These are phyloP conservation scores for Cetradonia linearis DNA, from an alignment of 495 filamentous ascomycete species.

Conservation along the genomic window DNA sequence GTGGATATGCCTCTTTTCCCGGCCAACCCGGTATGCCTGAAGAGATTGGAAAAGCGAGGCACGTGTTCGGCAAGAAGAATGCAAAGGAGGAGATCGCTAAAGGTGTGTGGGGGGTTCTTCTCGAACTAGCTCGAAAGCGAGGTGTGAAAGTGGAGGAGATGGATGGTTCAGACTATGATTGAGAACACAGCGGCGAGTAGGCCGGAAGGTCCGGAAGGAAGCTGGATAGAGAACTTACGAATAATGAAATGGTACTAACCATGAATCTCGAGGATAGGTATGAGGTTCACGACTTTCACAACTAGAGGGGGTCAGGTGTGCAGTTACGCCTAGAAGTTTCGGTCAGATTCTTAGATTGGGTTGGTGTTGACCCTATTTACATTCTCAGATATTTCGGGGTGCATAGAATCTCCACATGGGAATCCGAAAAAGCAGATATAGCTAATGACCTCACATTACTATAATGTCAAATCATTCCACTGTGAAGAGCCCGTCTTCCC, in stretches of 20 bases:
- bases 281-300: not conserved
- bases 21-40: constrained; percentile 27
- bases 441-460: too few relatives aligned
- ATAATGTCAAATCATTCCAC: not conserved
- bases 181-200: not conserved
- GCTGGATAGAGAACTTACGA: not conserved
- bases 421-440: not conserved
- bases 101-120: constrained; percentile 29
- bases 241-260: not conserved
- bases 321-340: not conserved
- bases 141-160: constrained; percentile 17
- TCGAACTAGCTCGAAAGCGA: constrained; percentile 26
- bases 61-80: constrained; percentile 39
- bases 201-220: not conserved
- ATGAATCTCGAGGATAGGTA: not conserved
- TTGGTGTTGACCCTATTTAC: not conserved
- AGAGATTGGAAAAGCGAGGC: constrained; percentile 31
- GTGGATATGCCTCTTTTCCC: constrained; percentile 27
- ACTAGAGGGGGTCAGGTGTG: not conserved
- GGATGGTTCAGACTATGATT: not conserved
- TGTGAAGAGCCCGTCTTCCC: not conserved
- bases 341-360: not conserved
- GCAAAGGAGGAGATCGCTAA: constrained; percentile 38
- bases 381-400: not conserved
- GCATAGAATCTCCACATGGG: not conserved